phyloP scores from a whole-genome alignment of 1,284 basidiomycete genomes.

The Sphagnurus paluster region DNA sequence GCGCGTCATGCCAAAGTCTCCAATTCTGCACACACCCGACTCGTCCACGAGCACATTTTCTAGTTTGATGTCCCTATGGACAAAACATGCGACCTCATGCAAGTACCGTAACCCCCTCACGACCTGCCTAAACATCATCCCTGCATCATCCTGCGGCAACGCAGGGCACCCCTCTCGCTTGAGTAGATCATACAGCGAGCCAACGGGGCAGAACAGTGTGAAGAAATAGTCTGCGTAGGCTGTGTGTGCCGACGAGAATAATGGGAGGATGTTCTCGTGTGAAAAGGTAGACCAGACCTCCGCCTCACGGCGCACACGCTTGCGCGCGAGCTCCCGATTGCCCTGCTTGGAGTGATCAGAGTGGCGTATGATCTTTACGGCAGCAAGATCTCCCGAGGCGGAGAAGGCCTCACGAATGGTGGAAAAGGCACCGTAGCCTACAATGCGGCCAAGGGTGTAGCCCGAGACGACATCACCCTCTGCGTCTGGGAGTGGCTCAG shows the following conservation, averaged over 20 bases:
- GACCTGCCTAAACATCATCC: slow-evolving; percentile 89
- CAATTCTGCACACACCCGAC: slow-evolving; percentile 76
- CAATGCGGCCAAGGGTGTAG: slow-evolving; percentile 76
- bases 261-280: slow-evolving; percentile 80
- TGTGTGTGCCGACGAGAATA: slow-evolving; percentile 71
- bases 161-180: slow-evolving; percentile 67
- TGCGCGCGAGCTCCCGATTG: slow-evolving; percentile 46
- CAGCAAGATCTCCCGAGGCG: slow-evolving; percentile 66
- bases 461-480: slow-evolving; percentile 63
- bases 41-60: slow-evolving; percentile 95
- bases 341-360: slow-evolving; percentile 52
- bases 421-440: slow-evolving; percentile 89
- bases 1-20: slow-evolving; percentile 82
- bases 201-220: slow-evolving; percentile 82
- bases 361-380: slow-evolving; percentile 79
- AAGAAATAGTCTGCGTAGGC: slow-evolving; percentile 79
- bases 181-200: slow-evolving; percentile 85
- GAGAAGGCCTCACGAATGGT: slow-evolving; percentile 77
- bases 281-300: slow-evolving; percentile 77
- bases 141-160: slow-evolving; percentile 73
- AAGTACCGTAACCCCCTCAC: slow-evolving; percentile 85
- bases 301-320: slow-evolving; percentile 75
- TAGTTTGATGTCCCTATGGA: slow-evolving; percentile 94
- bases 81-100: slow-evolving; percentile 75
- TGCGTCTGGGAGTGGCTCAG: slow-evolving; percentile 32